These are phyloP conservation scores for Purpureocillium lavendulum DNA, from an alignment of 2,329 filamentous ascomycete species.

Conservation along the genomic window DNA sequence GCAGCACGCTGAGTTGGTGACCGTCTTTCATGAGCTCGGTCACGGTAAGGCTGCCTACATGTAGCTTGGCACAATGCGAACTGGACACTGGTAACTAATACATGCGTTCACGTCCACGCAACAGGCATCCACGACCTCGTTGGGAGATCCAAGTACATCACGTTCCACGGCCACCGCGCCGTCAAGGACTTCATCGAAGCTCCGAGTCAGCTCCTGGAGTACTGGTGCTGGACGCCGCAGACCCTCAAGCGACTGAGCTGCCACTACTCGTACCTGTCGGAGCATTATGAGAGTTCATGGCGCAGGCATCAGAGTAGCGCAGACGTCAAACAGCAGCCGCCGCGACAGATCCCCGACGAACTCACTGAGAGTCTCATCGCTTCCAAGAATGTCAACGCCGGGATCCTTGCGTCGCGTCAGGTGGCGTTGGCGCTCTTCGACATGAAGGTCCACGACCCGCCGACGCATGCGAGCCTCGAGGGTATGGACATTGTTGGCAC, in stretches of 20 bases:
- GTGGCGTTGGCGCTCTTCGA: background rate
- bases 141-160: constrained; percentile 21
- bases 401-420: constrained; percentile 33
- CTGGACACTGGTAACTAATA: too few relatives aligned
- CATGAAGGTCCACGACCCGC: constrained; percentile 4
- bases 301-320: too few relatives aligned
- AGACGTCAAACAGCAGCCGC: constrained; percentile 10
- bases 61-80: too few relatives aligned
- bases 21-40: constrained; percentile 15
- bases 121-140: constrained; percentile 24
- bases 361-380: constrained; percentile 38
- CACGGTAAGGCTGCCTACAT: constrained; percentile 11
- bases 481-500: too few relatives aligned
- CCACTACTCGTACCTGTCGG: constrained; percentile 26
- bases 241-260: constrained; percentile 32
- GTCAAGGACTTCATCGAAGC: constrained; percentile 28
- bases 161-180: constrained; percentile 24
- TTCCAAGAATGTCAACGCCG: constrained; percentile 41
- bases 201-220: constrained; percentile 31
- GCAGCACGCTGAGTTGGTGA: constrained; percentile 3
- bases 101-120: too few relatives aligned
- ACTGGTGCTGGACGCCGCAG: constrained; percentile 27
- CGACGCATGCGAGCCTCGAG: background rate
- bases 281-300: constrained; percentile 2
- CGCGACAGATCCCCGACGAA: constrained; percentile 35